Evolutionary conservation across 352 stramenopile genomes (phyloP).

Genomic region (Pythium myriotylum): DNA sequence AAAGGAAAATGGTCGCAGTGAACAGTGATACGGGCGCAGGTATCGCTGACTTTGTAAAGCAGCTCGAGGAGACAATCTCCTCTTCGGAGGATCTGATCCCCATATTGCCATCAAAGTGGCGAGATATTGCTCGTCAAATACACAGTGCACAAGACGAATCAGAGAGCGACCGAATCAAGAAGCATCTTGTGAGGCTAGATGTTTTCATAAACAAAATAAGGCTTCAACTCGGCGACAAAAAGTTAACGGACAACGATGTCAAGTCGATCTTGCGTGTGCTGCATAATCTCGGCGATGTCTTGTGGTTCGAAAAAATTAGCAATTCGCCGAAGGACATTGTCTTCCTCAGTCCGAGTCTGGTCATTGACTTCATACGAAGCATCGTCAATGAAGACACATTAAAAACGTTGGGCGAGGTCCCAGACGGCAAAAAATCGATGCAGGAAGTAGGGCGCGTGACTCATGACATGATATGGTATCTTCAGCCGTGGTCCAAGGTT

Average conservation of each 20-base stretch:
- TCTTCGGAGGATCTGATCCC: too few relatives aligned
- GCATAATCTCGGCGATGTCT: slow-evolving; percentile 21
- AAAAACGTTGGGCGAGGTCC: too few relatives aligned
- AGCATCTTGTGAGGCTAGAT: not conserved
- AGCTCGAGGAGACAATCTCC: too few relatives aligned
- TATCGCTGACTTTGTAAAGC: too few relatives aligned
- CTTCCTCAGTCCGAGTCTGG: slow-evolving; percentile 5
- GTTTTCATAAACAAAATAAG: not conserved
- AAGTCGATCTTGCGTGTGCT: slow-evolving; percentile 11
- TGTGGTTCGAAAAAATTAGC: slow-evolving; percentile 14
- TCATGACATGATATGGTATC: not conserved
- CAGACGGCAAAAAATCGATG: too few relatives aligned
- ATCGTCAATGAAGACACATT: slow-evolving; percentile 1
- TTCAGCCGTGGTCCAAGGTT: slow-evolving; percentile 5
- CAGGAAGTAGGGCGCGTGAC: not conserved
- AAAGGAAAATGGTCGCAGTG: too few relatives aligned
- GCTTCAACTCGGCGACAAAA: not conserved
- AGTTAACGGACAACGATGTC: not conserved
- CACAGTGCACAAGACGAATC: too few relatives aligned
- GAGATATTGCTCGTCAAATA: too few relatives aligned
- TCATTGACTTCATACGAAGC: slow-evolving; percentile 22
- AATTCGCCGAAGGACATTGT: not conserved
- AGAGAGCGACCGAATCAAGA: too few relatives aligned
- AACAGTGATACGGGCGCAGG: too few relatives aligned
- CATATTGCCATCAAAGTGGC: too few relatives aligned